These are phyloP conservation scores for Erucastrum elatum DNA, from an alignment of 345 rosid genomes.

Conservation along the genomic window DNA sequence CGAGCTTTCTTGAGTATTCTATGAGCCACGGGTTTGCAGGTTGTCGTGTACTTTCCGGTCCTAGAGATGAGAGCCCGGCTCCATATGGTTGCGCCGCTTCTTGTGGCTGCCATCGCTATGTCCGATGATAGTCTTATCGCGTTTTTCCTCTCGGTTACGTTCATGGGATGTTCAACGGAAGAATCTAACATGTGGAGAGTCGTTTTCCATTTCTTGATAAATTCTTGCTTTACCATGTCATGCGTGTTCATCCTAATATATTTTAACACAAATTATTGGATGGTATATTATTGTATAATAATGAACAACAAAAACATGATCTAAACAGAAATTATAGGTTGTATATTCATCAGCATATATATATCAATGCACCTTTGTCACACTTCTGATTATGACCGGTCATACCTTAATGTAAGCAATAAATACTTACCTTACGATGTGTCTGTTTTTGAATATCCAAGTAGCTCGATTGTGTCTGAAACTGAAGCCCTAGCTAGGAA, in stretches of 20 bases:
- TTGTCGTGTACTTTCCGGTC: constrained; percentile 9
- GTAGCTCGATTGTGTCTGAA: constrained; percentile 18
- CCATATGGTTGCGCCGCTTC: constrained; percentile 65
- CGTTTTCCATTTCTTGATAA: constrained; percentile 72
- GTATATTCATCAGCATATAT: background rate
- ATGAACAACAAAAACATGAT: background rate
- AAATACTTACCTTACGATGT: constrained; percentile 22
- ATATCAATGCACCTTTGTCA: background rate
- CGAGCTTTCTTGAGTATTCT: constrained; percentile 30
- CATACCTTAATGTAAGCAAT: background rate
- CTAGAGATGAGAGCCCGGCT: constrained; percentile 65
- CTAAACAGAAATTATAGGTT: background rate
- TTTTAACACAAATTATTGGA: background rate
- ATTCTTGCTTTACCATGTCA: constrained; percentile 53
- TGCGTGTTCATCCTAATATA: constrained; percentile 23
- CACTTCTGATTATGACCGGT: background rate
- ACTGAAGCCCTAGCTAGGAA: constrained; percentile 30
- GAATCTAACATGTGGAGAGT: constrained; percentile 51
- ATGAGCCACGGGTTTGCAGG: constrained; percentile 28
- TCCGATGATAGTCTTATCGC: constrained; percentile 81
- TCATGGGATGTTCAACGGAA: constrained; percentile 44
- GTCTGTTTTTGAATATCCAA: background rate
- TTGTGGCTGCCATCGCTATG: constrained; percentile 70
- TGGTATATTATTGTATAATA: background rate
- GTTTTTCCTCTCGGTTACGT: constrained; percentile 59